A percentile compares a stretch with the other conserved stretches of the same genome.
These are phyloP conservation scores for Kodamaea jinghongensis DNA, from an alignment of 805 yeast genomes.

Conservation along the genomic window DNA sequence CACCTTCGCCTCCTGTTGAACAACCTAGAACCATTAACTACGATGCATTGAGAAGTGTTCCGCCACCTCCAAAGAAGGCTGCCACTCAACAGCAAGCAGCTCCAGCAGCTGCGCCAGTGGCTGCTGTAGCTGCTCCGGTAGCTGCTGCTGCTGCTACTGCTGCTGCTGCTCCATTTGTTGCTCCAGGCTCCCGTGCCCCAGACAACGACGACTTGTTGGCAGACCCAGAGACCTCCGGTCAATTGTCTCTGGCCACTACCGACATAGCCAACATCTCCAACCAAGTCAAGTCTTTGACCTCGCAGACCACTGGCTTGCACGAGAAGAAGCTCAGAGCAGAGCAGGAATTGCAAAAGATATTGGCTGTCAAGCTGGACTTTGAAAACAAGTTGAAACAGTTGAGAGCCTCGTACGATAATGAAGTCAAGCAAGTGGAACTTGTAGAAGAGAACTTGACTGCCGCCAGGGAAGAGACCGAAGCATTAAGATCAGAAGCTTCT, in stretches of 20 bases:
- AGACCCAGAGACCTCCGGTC: conserved; percentile 60
- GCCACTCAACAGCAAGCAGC: conserved; percentile 17
- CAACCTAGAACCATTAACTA: conserved; percentile 35
- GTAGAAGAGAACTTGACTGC: conserved; percentile 62
- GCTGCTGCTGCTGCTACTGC: conserved; percentile 16
- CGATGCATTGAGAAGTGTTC: conserved; percentile 49
- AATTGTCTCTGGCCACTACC: conserved; percentile 73
- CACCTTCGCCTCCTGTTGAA: background rate
- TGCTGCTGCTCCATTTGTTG: background rate
- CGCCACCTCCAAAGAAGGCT: conserved; percentile 38
- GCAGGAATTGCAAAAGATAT: conserved; percentile 68
- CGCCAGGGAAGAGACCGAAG: conserved; percentile 65
- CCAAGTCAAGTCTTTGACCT: conserved; percentile 74
- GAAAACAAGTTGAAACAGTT: conserved; percentile 66
- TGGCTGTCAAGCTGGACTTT: conserved; percentile 65
- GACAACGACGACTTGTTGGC: conserved; percentile 52
- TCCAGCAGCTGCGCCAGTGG: conserved; percentile 13
- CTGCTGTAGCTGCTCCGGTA: conserved; percentile 13
- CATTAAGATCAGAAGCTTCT: conserved; percentile 67
- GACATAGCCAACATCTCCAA: conserved; percentile 85
- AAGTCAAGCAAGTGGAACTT: conserved; percentile 69
- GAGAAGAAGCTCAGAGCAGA: conserved; percentile 73
- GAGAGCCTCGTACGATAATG: conserved; percentile 71
- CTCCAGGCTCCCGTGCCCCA: background rate
- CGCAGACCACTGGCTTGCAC: conserved; percentile 68